Conservation (phyloP, 495 filamentous ascomycete species). For the Lasiosphaeria hispida region DNA sequence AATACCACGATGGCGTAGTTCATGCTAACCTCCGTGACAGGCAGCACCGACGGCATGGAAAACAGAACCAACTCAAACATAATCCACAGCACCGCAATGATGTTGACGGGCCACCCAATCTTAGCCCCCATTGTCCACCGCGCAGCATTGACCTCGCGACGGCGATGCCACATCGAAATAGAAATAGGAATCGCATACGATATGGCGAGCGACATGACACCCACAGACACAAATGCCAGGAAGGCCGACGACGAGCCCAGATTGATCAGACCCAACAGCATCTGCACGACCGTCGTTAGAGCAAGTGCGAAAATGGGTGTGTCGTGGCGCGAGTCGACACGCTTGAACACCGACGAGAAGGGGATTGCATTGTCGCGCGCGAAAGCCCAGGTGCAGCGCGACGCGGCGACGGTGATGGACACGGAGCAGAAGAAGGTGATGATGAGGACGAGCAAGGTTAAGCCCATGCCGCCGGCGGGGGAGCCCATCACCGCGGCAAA, state of each 20-base stretch:
- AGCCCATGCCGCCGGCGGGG: slow-evolving; percentile 63
- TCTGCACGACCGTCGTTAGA: slow-evolving; percentile 55
- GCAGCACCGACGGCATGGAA: slow-evolving; percentile 56
- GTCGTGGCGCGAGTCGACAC: slow-evolving; percentile 48
- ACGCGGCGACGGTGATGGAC: slow-evolving; percentile 57
- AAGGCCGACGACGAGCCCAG: slow-evolving; percentile 63
- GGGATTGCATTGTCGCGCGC: slow-evolving; percentile 66
- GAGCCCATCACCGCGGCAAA: slow-evolving; percentile 60
- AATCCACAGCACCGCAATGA: slow-evolving; percentile 54
- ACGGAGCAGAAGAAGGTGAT: slow-evolving; percentile 62
- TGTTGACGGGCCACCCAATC: slow-evolving; percentile 52
- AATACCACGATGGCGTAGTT: slow-evolving; percentile 60
- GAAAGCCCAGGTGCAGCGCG: slow-evolving; percentile 61
- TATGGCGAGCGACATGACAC: slow-evolving; percentile 63
- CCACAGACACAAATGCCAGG: slow-evolving; percentile 58
- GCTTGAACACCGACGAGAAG: slow-evolving; percentile 62
- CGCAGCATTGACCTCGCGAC: slow-evolving; percentile 44
- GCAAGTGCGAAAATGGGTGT: slow-evolving; percentile 57
- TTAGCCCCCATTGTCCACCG: slow-evolving; percentile 55
- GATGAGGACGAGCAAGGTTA: slow-evolving; percentile 70
- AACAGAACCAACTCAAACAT: slow-evolving; percentile 59
- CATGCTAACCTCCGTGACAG: slow-evolving; percentile 54
- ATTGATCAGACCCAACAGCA: slow-evolving; percentile 57
- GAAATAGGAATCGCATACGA: slow-evolving; percentile 64
- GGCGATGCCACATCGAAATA: slow-evolving; percentile 35